phyloP scores from a whole-genome alignment of 768 basidiomycete species.

The Auriscalpium orientale region DNA sequence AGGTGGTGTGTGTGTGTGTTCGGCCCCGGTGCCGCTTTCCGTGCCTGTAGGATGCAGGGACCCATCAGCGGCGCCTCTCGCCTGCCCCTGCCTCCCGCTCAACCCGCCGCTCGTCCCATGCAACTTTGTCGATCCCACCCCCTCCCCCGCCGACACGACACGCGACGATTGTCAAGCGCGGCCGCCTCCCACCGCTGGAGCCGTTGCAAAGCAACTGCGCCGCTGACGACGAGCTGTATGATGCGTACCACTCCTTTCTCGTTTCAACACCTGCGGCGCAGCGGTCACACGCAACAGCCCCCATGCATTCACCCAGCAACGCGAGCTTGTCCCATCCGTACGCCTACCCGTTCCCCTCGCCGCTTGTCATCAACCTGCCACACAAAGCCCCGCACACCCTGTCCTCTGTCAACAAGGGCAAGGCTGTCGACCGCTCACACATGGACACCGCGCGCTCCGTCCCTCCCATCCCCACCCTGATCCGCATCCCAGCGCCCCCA shows the following conservation, averaged over 20 bases:
- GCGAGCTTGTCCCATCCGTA: constrained; percentile 39
- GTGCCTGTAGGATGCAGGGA: too few relatives aligned
- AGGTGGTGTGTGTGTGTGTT: too few relatives aligned
- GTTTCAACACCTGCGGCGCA: constrained; percentile 9
- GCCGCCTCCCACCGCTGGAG: not conserved
- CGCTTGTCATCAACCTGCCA: constrained; percentile 7
- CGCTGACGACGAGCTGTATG: constrained; percentile 39
- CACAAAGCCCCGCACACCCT: constrained; percentile 13
- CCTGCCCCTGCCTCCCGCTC: not conserved
- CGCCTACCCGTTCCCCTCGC: constrained; percentile 33
- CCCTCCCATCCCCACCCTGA: constrained; percentile 31
- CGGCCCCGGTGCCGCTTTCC: too few relatives aligned
- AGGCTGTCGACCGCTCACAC: constrained; percentile 15
- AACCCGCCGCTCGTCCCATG: not conserved
- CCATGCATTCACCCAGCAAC: constrained; percentile 1
- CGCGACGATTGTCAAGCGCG: constrained; percentile 1
- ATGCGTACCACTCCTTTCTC: constrained; percentile 38
- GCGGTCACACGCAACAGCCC: constrained; percentile 9
- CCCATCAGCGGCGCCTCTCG: constrained; percentile 8
- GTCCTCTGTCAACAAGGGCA: constrained; percentile 20
- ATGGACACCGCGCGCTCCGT: constrained; percentile 8
- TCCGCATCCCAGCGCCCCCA: constrained; percentile 20
- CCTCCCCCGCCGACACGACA: constrained; percentile 16
- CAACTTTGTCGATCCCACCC: constrained; percentile 9
- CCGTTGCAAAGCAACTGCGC: constrained; percentile 13